Conservation (phyloP, 1,139 yeast genomes). For the Lizanozyma gosingica region DNA sequence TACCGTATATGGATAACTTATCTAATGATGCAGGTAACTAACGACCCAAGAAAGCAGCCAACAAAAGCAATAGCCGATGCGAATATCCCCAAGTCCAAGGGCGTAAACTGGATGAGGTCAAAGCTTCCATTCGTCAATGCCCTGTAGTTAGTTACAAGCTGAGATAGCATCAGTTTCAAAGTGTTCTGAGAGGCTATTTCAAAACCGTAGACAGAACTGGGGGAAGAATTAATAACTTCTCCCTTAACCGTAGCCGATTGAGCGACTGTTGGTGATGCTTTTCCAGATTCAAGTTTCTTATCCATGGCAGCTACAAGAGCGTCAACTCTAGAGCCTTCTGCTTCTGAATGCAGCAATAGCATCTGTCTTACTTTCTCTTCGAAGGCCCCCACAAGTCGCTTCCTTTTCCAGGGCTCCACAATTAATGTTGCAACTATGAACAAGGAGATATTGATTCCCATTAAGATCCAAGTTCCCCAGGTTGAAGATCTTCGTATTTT, state of each 20-base stretch:
- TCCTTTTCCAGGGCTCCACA: slow-evolving; percentile 92
- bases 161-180: slow-evolving; percentile 13
- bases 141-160: slow-evolving; percentile 10
- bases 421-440: slow-evolving; percentile 77
- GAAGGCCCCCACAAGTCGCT: slow-evolving; percentile 70
- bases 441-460: slow-evolving; percentile 76
- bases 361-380: slow-evolving; percentile 67
- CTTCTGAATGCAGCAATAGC: slow-evolving; percentile 16
- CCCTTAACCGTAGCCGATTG: neutral
- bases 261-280: neutral
- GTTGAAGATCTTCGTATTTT: slow-evolving; percentile 90
- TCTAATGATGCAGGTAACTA: slow-evolving; percentile 10
- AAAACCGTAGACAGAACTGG: neutral
- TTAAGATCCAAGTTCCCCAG: slow-evolving; percentile 90
- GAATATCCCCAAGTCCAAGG: slow-evolving; percentile 17
- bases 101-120: slow-evolving; percentile 13
- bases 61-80: slow-evolving; percentile 11
- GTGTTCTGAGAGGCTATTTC: slow-evolving; percentile 3
- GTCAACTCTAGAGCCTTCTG: neutral
- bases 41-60: slow-evolving; percentile 17
- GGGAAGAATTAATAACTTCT: neutral
- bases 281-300: neutral
- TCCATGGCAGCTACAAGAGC: neutral
- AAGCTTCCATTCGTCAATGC: slow-evolving; percentile 14
- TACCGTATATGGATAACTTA: too few species aligned